These are phyloP conservation scores for Amborella trichopoda DNA, from an alignment of 164 flowering plant genomes.

Conservation along the genomic window DNA sequence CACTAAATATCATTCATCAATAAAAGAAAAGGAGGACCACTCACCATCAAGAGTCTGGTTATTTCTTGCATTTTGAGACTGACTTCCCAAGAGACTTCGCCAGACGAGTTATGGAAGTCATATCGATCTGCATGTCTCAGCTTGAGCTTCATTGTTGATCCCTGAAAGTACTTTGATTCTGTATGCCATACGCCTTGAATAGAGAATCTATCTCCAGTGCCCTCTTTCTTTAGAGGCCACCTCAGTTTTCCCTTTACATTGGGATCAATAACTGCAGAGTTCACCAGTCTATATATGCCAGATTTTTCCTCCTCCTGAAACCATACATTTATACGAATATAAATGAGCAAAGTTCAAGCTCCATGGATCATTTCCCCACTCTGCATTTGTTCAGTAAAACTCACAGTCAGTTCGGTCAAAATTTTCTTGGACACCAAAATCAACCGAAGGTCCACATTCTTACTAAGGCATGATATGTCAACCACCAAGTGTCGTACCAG, in stretches of 20 bases:
- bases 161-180: constrained; percentile 17
- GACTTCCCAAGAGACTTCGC: constrained; percentile 32
- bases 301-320: constrained; percentile 38
- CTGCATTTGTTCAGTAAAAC: constrained; percentile 4
- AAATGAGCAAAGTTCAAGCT: background rate
- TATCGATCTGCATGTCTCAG: constrained; percentile 42
- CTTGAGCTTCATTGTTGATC: constrained; percentile 22
- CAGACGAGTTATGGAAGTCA: constrained; percentile 30
- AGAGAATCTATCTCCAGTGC: constrained; percentile 24
- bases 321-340: too few species aligned
- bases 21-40: background rate
- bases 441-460: constrained; percentile 45
- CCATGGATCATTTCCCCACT: background rate
- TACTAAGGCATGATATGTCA: constrained; percentile 41
- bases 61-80: constrained; percentile 27
- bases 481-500: constrained; percentile 36
- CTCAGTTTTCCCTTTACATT: constrained; percentile 40
- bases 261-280: constrained; percentile 35
- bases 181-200: constrained; percentile 44
- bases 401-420: constrained; percentile 17
- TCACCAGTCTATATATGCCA: constrained; percentile 21
- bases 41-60: constrained; percentile 18
- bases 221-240: constrained; percentile 45
- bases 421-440: constrained; percentile 31
- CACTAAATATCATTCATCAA: too few species aligned